Base-by-base conservation (phyloP, 345 rosid genomes). In the Kandelia obovata region DNA sequence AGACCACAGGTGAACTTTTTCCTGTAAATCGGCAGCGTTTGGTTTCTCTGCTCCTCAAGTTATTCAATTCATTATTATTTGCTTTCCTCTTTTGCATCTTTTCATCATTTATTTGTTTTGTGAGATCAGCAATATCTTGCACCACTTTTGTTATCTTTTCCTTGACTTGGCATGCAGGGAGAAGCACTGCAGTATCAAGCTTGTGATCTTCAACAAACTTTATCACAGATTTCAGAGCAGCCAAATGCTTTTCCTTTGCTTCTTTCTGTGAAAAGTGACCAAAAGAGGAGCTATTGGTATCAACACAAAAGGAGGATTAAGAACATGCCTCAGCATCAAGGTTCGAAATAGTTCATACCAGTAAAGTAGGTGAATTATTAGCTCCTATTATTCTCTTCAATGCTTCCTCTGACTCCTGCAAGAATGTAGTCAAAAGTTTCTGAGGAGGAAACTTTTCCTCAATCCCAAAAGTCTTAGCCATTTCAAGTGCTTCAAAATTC, bases 401-500 rank as follows among this genome's bases (percentile, higher is more conserved):
- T 68, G 83, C 69, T 64, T 87, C 90, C 68, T 75, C 84, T 27
- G 82, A 70, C 66, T 73, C 87, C 64, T 53, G 85, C 66, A 92
- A 69, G 75, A 81, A 77, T 39, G 84, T 64, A 68, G 62, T 80
- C 77, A 92, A 74, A 68, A 92, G 61, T 60, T 74, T 70, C 63
- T 78, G 73, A 67, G 88, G 84, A 32, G 92, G 76, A 74, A 83
- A 83, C 77, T 67, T 84, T 47, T 84, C 87, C 72, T 84, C 92
- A 62, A 89, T 56, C 53, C 64, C 85, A 37, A 92, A 88, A 68
- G 78, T 73, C 51, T 65, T 73, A 59, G 84, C 84, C 65, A 87
- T 64, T 71, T 89, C 91, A 61, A 87, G 78, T 66, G 96, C 92
- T 69, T 89, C 84, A n/a, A 84, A 65, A 71, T 76, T 80, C 82